Percentiles rank a stretch among this genome's conserved stretches.
phyloP scores from a whole-genome alignment of 192 early-diverging fungal genomes.

The Spizellomyces sp. region DNA sequence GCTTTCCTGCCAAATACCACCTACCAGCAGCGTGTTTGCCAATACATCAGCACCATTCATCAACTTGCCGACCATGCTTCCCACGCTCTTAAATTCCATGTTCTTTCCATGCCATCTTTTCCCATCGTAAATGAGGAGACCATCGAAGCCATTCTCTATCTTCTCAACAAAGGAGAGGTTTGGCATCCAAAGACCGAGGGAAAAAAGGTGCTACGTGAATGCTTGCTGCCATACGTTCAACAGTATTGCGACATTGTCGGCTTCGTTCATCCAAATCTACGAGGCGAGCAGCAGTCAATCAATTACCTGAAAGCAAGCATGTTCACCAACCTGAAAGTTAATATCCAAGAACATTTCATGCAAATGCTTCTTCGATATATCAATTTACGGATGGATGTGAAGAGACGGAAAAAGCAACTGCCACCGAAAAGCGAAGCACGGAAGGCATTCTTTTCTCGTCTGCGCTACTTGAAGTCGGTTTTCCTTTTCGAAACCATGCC shows the following conservation, averaged over 20 bases:
- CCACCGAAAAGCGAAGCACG: too few relatives aligned
- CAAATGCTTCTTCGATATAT: slow-evolving; percentile 10
- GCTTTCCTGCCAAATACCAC: too few relatives aligned
- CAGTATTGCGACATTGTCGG: not conserved
- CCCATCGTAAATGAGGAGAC: not conserved
- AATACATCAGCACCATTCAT: not conserved
- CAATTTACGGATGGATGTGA: not conserved
- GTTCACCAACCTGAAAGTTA: slow-evolving; percentile 16
- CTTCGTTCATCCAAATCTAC: not conserved
- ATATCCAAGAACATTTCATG: slow-evolving; percentile 16
- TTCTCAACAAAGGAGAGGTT: slow-evolving; percentile 3
- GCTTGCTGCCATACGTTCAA: not conserved
- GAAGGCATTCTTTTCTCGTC: not conserved
- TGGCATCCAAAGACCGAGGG: not conserved
- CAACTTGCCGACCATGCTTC: not conserved
- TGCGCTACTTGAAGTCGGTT: too few relatives aligned
- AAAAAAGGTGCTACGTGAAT: not conserved
- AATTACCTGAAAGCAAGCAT: slow-evolving; percentile 11
- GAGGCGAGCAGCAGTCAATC: slow-evolving; percentile 1
- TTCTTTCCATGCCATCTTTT: not conserved
- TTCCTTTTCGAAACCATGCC: not conserved
- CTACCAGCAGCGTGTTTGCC: too few relatives aligned
- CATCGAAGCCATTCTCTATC: not conserved
- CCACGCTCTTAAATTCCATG: not conserved
- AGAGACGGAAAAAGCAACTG: not conserved